Percentiles rank a stretch among this genome's conserved stretches.
phyloP scores from a whole-genome alignment of 176 grass and related monocot species.

The Luzula sylvatica region DNA sequence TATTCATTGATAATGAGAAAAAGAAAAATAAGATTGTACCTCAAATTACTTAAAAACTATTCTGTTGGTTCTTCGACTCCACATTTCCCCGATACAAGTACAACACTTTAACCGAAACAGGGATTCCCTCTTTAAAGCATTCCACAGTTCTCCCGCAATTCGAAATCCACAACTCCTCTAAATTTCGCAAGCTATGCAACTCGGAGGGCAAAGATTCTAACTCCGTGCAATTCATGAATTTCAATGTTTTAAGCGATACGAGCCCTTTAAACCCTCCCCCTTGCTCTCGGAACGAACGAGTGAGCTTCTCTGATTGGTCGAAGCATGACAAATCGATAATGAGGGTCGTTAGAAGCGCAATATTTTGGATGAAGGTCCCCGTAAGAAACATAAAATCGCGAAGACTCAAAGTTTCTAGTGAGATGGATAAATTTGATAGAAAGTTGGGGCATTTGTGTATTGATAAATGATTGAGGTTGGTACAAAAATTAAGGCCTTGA shows the following conservation, averaged over 20 bases:
- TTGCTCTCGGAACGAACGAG: neutral
- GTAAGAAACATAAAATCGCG: conserved; percentile 3
- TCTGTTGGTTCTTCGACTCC: conserved; percentile 4
- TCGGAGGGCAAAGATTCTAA: conserved; percentile 11
- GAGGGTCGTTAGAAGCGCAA: neutral
- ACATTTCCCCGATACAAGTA: conserved; percentile 3
- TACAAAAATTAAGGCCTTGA: neutral
- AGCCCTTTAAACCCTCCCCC: conserved; percentile 8
- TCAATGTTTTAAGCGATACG: neutral
- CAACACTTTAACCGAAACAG: conserved; percentile 1
- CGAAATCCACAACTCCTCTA: conserved; percentile 16
- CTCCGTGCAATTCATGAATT: conserved; percentile 14
- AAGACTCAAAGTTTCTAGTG: neutral
- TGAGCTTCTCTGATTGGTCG: neutral
- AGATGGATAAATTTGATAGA: neutral
- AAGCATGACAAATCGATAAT: conserved; percentile 7
- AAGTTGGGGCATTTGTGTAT: conserved; percentile 6
- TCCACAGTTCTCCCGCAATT: conserved; percentile 3
- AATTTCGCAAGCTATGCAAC: neutral
- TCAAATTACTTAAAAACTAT: neutral
- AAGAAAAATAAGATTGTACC: no score
- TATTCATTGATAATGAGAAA: no score
- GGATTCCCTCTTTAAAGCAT: neutral
- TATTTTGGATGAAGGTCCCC: neutral
- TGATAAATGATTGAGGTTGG: conserved; percentile 1